Percentiles rank a stretch among this genome's conserved stretches.
phyloP scores from a whole-genome alignment of 2,329 filamentous ascomycete species.

The Aulographum hederae region DNA sequence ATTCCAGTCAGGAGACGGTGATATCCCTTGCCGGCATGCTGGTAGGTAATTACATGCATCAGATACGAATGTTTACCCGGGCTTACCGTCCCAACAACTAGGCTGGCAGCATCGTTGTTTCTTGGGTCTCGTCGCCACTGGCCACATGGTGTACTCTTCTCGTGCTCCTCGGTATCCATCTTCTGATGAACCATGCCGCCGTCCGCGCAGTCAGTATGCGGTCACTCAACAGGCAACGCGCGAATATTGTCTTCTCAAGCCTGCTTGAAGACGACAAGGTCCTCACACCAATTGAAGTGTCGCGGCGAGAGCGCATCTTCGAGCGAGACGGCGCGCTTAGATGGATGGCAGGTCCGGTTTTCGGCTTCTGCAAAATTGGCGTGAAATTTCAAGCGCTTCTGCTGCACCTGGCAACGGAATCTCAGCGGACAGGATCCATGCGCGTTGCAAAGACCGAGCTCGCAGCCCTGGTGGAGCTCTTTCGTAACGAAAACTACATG shows the following conservation, averaged over 20 bases:
- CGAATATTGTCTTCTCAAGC: constrained; percentile 55
- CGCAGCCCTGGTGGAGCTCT: constrained; percentile 31
- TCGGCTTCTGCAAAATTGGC: constrained; percentile 39
- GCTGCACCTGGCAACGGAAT: constrained; percentile 7
- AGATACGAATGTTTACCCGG: neutral
- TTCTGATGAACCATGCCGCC: constrained; percentile 71
- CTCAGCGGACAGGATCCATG: neutral
- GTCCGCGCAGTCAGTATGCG: constrained; percentile 71
- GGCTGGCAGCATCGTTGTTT: constrained; percentile 65
- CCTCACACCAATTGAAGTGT: constrained; percentile 47
- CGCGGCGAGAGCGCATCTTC: constrained; percentile 39
- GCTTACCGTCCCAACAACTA: constrained; percentile 9
- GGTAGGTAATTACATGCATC: constrained; percentile 18
- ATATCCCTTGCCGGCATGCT: constrained; percentile 81
- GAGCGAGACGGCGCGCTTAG: constrained; percentile 48
- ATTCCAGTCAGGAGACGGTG: constrained; percentile 87
- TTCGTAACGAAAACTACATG: constrained; percentile 37
- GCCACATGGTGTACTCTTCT: constrained; percentile 62
- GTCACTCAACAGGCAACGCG: constrained; percentile 70
- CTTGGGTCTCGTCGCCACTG: constrained; percentile 47
- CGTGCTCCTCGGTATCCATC: constrained; percentile 53
- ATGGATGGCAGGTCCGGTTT: constrained; percentile 22
- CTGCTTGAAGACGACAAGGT: constrained; percentile 27
- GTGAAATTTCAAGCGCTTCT: constrained; percentile 21
- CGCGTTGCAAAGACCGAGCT: constrained; percentile 13